Evolutionary conservation across 352 stramenopile genomes (phyloP), one percentile per base, ranked within the genome.

Genomic region (Globisporangium solare): DNA sequence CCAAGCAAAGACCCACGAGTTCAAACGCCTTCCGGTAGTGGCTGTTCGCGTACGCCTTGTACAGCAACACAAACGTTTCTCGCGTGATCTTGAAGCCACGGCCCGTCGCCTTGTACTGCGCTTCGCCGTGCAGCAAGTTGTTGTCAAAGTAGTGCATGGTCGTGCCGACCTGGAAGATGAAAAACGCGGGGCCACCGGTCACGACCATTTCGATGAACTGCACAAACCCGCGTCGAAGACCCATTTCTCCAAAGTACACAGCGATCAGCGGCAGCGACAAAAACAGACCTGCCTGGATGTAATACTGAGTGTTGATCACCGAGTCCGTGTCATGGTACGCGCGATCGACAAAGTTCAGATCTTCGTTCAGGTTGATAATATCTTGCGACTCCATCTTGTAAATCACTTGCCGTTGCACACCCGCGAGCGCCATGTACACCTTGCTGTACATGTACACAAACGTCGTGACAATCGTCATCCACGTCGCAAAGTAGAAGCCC

Each of bases 361-460:
- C 37, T 13, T 70, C 70, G 54, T 92, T 89, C n/a, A 63, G 56
- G 60, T 67, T 77, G 58, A 92, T 89, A 14, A 93, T 76, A 7
- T 78, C 65, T 22, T 75, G 83, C 13, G 73, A 73, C 61, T 91
- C 81, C 73, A 93, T 90, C 50, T 86, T 76, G 61, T 81, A 76
- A 14, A 92, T 70, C 47, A 92, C 77, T 39, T 90, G 72, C 18
- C 60, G 56, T 56, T 92, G 79, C 32, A 92, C 83, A 21, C 83
- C 83, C 8, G 76, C 72, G 0, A 93, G 64, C 39, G 83, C 79
- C 21, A 90, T 74, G 68, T 93, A 93, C 35, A 93, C 73, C 52
- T 93, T 93, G 50, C 66, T 73, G 64, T 91, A 93, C 78, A 93
- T 91, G 74, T 90, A 93, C 48, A 93, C 76, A 40, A 91, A 93